Evolutionary conservation across 345 rosid species (phyloP), one percentile per base, ranked within the genome.

Genomic region (Camelina hispida): DNA sequence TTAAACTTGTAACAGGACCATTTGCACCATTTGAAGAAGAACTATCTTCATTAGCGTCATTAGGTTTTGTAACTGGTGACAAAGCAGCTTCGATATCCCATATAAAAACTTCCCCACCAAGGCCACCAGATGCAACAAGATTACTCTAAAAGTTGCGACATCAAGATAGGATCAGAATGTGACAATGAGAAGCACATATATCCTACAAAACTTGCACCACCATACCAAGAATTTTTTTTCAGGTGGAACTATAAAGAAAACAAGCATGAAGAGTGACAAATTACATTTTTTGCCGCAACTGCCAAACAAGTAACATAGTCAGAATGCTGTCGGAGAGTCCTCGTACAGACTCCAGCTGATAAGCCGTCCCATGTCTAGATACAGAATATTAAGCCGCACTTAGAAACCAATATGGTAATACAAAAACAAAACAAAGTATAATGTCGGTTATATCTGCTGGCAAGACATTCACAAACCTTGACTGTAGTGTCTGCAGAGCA

Each of bases 31-130:
- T 90, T 16, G 81, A 66, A 72, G 80, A 65, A 69, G 88, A 81
- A 78, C 88, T 97, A 57, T 89, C 97, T 80, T 96, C 98, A 82
- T 62, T 81, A 9, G 81, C 56, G 76, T 89, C 98, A 76, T 81
- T 80, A 25, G 98, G 79, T 79, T 89, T 96, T 46, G 93, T 84
- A 61, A 87, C 77, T 44, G 96, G 96, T 65, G 89, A 69, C 62
- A 89, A 82, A 20, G 91, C 97, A 63, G 97, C 95, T 84, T 96
- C 99, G n/a, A 96, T 81, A 78, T 96, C 98, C 99, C 99, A 96
- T 81, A 96, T 79, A 73, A 89, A 93, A 80, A 96, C 99, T 85
- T 96, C 99, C 84, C 98, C 97, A 46, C 98, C 99, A 88, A 96
- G 99, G 83, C 97, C 99, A 82, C 97, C 94, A 75, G 99, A 96